Base-by-base conservation (phyloP, 2,329 filamentous ascomycete species). In the Trichoderma sp. region DNA sequence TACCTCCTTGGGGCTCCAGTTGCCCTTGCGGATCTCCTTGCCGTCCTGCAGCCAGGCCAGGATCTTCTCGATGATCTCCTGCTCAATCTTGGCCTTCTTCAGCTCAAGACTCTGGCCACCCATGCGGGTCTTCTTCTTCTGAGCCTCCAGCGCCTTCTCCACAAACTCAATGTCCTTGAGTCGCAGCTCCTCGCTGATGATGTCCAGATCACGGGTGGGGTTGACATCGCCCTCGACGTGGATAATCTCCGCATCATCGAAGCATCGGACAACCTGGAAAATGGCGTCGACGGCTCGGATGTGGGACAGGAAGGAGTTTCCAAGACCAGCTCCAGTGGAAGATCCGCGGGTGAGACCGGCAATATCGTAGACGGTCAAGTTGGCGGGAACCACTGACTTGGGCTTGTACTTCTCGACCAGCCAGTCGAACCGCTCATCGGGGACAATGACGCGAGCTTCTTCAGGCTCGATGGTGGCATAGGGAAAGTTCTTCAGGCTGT, bases 201-300 rank as follows among this genome's bases (percentile, higher is more conserved):
- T 99, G 75, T 92, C 91, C 71, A 99, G 80, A 83, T 99, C 95
- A 76, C 95, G 90, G 67, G 91, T 87, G 41, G 95, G 96, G 81
- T 99, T 91, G 73, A 99, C 96, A 74, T 99, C 95, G 77, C 95
- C 96, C 84, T 99, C 96, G 70, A 99, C 93, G 85, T 99, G 95
- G 73, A 97, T 98, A 74, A 99, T 99, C 81, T 99, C 95, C 67
- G 94, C 95, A 83, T 99, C 95, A 76, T 99, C 96, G 81, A 99
- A 97, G 82, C 91, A 96, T 73, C 93, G 89, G 44, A 97, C 93
- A 51, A 97, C 93, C 80, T 97, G 92, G 85, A 97, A 97, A 80
- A 97, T 96, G 79, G 93, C 93, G 83, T 97, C 93, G 79, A 97
- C 93, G 63, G 95, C 95, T 77, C 96, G 92, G 73, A 99, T 99